Conservation (phyloP, 306 rosid genomes). For the Heteromeles arbutifolia region DNA sequence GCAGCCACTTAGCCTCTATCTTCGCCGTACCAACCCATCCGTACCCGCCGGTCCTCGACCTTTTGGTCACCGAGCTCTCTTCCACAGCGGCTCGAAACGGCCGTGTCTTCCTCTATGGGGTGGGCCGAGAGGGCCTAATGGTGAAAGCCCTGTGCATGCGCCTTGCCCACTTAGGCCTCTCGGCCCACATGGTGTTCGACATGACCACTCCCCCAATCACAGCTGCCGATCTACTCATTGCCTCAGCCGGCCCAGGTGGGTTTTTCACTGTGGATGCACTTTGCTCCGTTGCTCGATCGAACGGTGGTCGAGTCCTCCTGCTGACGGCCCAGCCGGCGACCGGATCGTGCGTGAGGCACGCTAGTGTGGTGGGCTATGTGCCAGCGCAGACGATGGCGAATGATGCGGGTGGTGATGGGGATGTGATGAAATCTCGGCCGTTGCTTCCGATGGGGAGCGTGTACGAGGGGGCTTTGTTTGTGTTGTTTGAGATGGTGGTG, state of each 20-base stretch:
- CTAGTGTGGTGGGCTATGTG: slow-evolving; percentile 60
- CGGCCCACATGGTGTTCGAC: slow-evolving; percentile 73
- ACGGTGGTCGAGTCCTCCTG: slow-evolving; percentile 66
- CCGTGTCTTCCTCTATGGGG: slow-evolving; percentile 69
- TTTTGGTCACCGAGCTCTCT: slow-evolving; percentile 51
- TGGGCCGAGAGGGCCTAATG: slow-evolving; percentile 93
- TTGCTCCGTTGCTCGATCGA: slow-evolving; percentile 50
- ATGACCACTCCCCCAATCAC: slow-evolving; percentile 77
- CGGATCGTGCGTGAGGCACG: slow-evolving; percentile 62
- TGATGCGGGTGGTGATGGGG: slow-evolving; percentile 47
- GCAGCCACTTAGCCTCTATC: slow-evolving; percentile 60
- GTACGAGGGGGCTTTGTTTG: slow-evolving; percentile 83
- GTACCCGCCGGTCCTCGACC: slow-evolving; percentile 48
- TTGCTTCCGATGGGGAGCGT: slow-evolving; percentile 91
- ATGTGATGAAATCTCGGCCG: slow-evolving; percentile 38
- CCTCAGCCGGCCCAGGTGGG: slow-evolving; percentile 86
- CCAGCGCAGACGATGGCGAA: slow-evolving; percentile 94
- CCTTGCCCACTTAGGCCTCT: slow-evolving; percentile 64
- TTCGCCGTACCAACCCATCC: slow-evolving; percentile 62
- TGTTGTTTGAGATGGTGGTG: slow-evolving; percentile 89
- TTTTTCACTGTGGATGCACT: slow-evolving; percentile 86
- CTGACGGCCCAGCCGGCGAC: slow-evolving; percentile 79
- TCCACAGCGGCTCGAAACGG: slow-evolving; percentile 30
- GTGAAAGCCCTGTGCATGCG: slow-evolving; percentile 83
- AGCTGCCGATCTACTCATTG: slow-evolving; percentile 59